A percentile compares a stretch with the other conserved stretches of the same genome.
phyloP scores from a whole-genome alignment of 192 early-diverging fungal genomes.

The Gamsiella multidivaricata region DNA sequence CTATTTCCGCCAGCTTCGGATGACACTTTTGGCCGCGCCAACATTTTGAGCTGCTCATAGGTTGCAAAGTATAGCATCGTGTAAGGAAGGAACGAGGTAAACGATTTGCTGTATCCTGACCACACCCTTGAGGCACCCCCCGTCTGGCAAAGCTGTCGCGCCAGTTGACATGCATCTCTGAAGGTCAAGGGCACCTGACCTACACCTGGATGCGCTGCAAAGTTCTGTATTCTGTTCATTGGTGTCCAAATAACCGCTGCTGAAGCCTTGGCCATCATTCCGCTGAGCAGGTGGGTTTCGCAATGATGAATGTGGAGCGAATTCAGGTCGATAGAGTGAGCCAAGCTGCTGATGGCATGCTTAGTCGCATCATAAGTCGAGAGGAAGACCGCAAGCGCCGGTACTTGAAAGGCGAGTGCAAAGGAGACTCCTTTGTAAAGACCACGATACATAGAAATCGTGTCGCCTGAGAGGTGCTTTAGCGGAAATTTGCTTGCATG shows the following conservation, averaged over 20 bases:
- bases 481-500: not conserved
- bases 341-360: conserved; percentile 4
- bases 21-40: conserved; percentile 15
- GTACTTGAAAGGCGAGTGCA: conserved; percentile 38
- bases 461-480: conserved; percentile 1
- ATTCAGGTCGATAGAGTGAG: not conserved
- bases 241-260: conserved; percentile 38
- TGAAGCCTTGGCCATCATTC: conserved; percentile 33
- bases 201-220: conserved; percentile 16
- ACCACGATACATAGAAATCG: conserved; percentile 15
- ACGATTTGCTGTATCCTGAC: conserved; percentile 29
- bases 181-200: conserved; percentile 28
- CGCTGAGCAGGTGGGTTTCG: conserved; percentile 35
- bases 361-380: conserved; percentile 43
- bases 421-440: conserved; percentile 31
- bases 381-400: conserved; percentile 35
- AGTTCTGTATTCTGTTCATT: conserved; percentile 34
- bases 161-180: conserved; percentile 9
- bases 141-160: conserved; percentile 16
- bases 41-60: conserved; percentile 38
- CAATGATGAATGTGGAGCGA: conserved; percentile 13
- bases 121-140: conserved; percentile 25
- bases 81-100: conserved; percentile 29
- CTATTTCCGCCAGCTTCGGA: not conserved
- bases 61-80: conserved; percentile 46